Base-by-base conservation (phyloP, 139 green algal species). In the Chlorella vulgaris region DNA sequence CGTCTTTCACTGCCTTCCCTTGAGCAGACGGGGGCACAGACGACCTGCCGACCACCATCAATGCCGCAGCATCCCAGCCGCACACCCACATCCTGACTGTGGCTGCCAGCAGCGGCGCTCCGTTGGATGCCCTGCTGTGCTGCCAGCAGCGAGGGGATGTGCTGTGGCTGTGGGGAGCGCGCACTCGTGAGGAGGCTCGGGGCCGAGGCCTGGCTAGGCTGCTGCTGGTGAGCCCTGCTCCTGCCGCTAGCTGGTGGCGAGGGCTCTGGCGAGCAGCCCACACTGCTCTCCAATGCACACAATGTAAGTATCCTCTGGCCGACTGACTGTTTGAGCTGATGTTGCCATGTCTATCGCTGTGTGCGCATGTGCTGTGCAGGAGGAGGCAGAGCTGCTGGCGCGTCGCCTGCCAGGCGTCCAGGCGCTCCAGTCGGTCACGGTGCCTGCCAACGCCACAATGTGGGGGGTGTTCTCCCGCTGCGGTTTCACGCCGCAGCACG, bases 101-200 rank as follows among this genome's bases (percentile, higher is more conserved):
- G 10, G 35, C 71, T 35, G 24, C 33, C 42, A 51, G 42, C 21
- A 22, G 4, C 5, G 76, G 26, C 5, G 35, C 31, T 2, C 43
- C 29, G 18, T 2, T 83, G 29, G 69, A 76, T 4, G 51, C 78
- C 19, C n/a, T 83, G 40, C 65, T 83, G 38, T 83, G 78, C 78
- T 83, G 78, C 65, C 78, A 78, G 29, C 39, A 71, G 69, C 78
- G 42, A 4, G 78, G 78, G 26, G 39, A 83, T 38, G 78, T 74
- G 39, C 38, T 74, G 42, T 83, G 39, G 42, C 38, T 83, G 65
- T 83, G 47, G 18, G 78, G 78, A 13, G 78, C 78, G 7, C 63
- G 78, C 38, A 74, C 61, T 4, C 38, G n/a, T 1, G 78, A 78
- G 53, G 40, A 58, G 28, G 33, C 22, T 28, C 78, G 78, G 2